Conservation (phyloP, 2,329 filamentous ascomycete species). For the Nigrospora oryzae region DNA sequence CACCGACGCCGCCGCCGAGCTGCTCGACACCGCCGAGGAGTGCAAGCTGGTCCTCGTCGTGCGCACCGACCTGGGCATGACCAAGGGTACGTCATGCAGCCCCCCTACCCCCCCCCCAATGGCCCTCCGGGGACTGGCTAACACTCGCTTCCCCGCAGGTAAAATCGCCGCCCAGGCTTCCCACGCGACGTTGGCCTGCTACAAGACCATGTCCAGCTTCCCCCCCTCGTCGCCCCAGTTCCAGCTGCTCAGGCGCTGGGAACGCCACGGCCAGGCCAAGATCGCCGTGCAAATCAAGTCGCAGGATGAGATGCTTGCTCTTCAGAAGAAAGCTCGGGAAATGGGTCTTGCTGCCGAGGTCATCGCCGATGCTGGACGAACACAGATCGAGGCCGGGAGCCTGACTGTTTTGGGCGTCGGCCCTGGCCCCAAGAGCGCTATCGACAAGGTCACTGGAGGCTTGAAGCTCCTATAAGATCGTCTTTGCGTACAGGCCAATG, state of each 20-base stretch:
- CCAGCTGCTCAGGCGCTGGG: conserved; percentile 73
- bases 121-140: too few species aligned
- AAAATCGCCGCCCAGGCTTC: conserved; percentile 96
- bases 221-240: conserved; percentile 45
- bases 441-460: conserved; percentile 59
- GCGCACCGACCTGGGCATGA: conserved; percentile 92
- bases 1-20: conserved; percentile 12
- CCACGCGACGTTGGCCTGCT: conserved; percentile 95
- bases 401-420: conserved; percentile 83
- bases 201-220: conserved; percentile 65
- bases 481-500: too few species aligned
- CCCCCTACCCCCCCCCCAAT: background rate
- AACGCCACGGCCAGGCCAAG: conserved; percentile 80
- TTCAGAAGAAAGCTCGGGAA: conserved; percentile 72
- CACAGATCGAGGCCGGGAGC: conserved; percentile 91
- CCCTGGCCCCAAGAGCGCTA: conserved; percentile 73
- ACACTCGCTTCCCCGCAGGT: conserved; percentile 40
- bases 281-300: conserved; percentile 84
- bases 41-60: conserved; percentile 93
- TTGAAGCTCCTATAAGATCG: conserved; percentile 18
- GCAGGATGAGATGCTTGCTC: conserved; percentile 68
- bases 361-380: conserved; percentile 91
- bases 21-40: conserved; percentile 54
- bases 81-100: conserved; percentile 59
- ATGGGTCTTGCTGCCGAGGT: conserved; percentile 82